Conservation (phyloP, 2,329 filamentous ascomycete species). For the Fusarium graminum region DNA sequence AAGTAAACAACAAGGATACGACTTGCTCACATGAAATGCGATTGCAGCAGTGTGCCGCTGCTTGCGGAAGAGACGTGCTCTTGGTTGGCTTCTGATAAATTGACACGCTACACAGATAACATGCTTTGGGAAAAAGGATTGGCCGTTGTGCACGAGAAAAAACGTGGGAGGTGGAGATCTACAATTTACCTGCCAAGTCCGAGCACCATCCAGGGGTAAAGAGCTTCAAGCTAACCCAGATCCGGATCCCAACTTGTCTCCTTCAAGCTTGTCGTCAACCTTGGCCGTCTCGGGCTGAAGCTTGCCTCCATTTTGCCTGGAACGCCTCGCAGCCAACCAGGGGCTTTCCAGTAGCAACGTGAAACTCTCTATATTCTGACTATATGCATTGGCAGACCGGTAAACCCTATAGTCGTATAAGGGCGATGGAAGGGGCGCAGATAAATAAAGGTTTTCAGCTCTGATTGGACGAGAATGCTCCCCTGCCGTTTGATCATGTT, state of each 20-base stretch:
- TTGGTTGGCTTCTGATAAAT: slow-evolving; percentile 22
- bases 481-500: slow-evolving; percentile 20
- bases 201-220: slow-evolving; percentile 41
- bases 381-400: slow-evolving; percentile 20
- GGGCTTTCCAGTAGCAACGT: slow-evolving; percentile 24
- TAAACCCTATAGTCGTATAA: no score
- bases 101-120: slow-evolving; percentile 26
- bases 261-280: slow-evolving; percentile 3
- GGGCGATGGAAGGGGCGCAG: slow-evolving; percentile 1
- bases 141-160: slow-evolving; percentile 16
- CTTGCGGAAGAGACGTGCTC: slow-evolving; percentile 15
- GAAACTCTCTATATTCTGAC: slow-evolving; percentile 30
- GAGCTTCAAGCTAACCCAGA: slow-evolving; percentile 20
- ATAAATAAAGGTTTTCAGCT: neutral
- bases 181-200: slow-evolving; percentile 28
- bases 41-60: slow-evolving; percentile 8
- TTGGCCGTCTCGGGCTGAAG: slow-evolving; percentile 29
- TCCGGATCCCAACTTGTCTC: slow-evolving; percentile 14
- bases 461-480: slow-evolving; percentile 22
- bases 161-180: slow-evolving; percentile 40
- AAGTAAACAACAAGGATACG: slow-evolving; percentile 23
- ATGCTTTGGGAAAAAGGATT: slow-evolving; percentile 27
- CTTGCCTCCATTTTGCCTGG: slow-evolving; percentile 24
- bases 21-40: slow-evolving; percentile 1
- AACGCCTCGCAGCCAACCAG: slow-evolving; percentile 27